A percentile compares a stretch with the other conserved stretches of the same genome.
Evolutionary conservation across 768 basidiomycete species (phyloP).

Genomic region (Lactifluus subvellereus): DNA sequence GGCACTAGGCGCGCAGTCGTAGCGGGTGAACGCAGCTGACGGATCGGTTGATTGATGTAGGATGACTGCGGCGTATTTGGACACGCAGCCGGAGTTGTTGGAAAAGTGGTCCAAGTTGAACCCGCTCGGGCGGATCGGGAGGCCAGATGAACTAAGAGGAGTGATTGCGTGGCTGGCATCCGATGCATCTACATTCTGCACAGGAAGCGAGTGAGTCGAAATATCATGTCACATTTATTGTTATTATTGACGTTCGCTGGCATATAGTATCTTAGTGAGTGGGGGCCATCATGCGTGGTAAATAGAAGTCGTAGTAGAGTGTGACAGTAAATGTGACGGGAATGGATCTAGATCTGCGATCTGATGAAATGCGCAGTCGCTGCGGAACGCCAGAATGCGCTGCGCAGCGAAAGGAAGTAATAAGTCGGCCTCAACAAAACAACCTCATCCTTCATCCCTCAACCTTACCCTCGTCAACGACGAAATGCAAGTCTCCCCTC

Average conservation of each 20-base stretch:
- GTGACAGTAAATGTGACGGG: neutral
- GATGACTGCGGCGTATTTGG: constrained; percentile 71
- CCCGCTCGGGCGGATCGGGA: constrained; percentile 64
- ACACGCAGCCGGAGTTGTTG: constrained; percentile 54
- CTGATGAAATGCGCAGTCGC: constrained; percentile 18
- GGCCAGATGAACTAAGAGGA: constrained; percentile 68
- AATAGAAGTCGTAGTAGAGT: constrained; percentile 14
- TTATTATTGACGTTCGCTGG: neutral
- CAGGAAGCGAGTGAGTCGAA: constrained; percentile 72
- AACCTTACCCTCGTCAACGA: neutral
- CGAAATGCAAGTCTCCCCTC: neutral
- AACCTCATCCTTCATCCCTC: no score
- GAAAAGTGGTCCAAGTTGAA: constrained; percentile 66
- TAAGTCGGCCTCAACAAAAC: neutral
- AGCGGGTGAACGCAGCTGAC: neutral
- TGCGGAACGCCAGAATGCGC: constrained; percentile 15
- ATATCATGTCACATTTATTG: neutral
- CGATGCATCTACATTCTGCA: constrained; percentile 73
- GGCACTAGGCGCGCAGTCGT: constrained; percentile 9
- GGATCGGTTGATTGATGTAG: constrained; percentile 30
- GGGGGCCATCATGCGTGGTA: constrained; percentile 64
- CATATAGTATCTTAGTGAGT: constrained; percentile 48
- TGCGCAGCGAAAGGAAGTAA: neutral
- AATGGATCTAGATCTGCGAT: constrained; percentile 14
- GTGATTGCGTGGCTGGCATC: constrained; percentile 67